These are phyloP conservation scores for Podosphaera fusca DNA, from an alignment of 2,329 filamentous ascomycete genomes.

Conservation along the genomic window DNA sequence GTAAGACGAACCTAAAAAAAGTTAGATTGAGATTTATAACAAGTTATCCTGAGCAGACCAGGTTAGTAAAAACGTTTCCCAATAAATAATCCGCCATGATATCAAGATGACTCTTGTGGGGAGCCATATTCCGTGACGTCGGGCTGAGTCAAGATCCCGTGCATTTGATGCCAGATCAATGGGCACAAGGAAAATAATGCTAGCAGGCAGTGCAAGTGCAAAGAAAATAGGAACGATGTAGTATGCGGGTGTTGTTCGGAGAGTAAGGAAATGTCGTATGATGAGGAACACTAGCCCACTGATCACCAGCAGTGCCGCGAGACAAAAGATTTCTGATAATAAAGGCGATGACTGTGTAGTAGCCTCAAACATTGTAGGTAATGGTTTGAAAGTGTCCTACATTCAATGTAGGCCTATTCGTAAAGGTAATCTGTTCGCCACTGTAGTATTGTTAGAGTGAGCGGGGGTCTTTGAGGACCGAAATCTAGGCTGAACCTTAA, in stretches of 20 bases:
- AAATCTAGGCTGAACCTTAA: not conserved
- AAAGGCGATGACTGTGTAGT: conserved; percentile 36
- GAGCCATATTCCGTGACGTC: conserved; percentile 66
- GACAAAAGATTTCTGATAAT: conserved; percentile 58
- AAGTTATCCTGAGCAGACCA: conserved; percentile 34
- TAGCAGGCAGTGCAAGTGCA: conserved; percentile 77
- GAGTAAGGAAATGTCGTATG: conserved; percentile 69
- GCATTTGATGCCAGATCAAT: conserved; percentile 85
- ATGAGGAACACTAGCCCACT: conserved; percentile 60
- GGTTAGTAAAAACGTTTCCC: conserved; percentile 85
- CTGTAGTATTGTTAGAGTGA: not conserved
- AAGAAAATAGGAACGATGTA: conserved; percentile 85
- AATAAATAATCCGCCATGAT: conserved; percentile 87
- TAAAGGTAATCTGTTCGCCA: not conserved
- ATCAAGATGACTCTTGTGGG: conserved; percentile 57
- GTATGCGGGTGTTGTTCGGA: conserved; percentile 76
- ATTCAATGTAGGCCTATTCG: not conserved
- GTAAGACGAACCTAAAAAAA: conserved; percentile 53
- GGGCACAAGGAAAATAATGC: conserved; percentile 75
- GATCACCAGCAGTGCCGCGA: conserved; percentile 48
- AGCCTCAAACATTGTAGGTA: conserved; percentile 11
- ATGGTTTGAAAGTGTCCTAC: not conserved
- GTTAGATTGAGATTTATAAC: not conserved
- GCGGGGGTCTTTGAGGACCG: not conserved
- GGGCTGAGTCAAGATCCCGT: conserved; percentile 39